These are phyloP conservation scores for Cyanidium caldarium DNA, from an alignment of 23 red algal genomes.

Conservation along the genomic window DNA sequence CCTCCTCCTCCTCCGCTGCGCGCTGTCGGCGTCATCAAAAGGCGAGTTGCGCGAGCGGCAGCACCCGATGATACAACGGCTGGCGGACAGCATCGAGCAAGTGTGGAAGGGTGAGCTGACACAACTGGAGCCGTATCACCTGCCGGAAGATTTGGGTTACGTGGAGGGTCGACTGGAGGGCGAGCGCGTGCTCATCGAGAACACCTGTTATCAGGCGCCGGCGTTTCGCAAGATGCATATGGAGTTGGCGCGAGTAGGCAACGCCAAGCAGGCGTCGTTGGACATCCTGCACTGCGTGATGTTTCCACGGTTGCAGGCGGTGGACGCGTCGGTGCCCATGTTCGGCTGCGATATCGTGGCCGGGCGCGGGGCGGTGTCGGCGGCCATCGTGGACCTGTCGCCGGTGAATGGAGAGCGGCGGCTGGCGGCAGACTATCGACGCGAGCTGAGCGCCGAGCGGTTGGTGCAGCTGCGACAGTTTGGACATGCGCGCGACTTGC, in stretches of 20 bases:
- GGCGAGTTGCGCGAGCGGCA: neutral
- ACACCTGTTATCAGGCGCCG: neutral
- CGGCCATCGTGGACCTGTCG: slow-evolving; percentile 8
- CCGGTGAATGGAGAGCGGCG: neutral
- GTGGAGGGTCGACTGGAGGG: slow-evolving; percentile 2
- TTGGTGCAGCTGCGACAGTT: neutral
- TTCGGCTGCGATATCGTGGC: slow-evolving; percentile 8
- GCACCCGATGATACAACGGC: neutral
- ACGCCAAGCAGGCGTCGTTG: neutral
- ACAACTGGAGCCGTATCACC: neutral
- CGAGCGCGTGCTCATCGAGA: slow-evolving; percentile 1
- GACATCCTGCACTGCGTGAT: slow-evolving; percentile 5
- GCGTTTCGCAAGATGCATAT: neutral
- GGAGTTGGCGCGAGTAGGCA: neutral
- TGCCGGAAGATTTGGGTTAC: neutral
- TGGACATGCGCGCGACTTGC: neutral
- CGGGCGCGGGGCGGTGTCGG: neutral
- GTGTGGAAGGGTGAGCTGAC: neutral
- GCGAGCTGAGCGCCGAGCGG: neutral
- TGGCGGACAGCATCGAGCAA: neutral
- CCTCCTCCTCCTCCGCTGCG: no score
- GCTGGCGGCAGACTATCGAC: neutral
- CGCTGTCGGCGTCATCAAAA: no score
- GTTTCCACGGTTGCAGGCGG: neutral
- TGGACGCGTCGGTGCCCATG: neutral